These are phyloP conservation scores for Podospora tetraspora DNA, from an alignment of 495 filamentous ascomycete genomes.

Conservation along the genomic window DNA sequence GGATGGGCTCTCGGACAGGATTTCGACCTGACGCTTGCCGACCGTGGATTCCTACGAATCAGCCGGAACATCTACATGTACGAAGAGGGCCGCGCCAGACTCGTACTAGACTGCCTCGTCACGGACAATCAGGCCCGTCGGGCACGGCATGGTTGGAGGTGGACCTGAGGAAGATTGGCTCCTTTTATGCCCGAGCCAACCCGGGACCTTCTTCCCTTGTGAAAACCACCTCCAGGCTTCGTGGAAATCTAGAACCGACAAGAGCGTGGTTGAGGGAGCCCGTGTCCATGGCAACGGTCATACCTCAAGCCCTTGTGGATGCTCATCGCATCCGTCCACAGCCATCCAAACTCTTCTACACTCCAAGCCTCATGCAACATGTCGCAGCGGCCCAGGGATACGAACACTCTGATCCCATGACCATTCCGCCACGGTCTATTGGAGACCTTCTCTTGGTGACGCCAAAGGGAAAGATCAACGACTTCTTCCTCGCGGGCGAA, in stretches of 20 bases:
- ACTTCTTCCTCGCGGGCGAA: too few relatives aligned
- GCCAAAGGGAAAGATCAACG: too few relatives aligned
- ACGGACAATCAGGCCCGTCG: background rate
- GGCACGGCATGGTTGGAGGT: background rate
- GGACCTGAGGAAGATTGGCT: background rate
- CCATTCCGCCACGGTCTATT: too few relatives aligned
- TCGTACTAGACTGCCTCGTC: background rate
- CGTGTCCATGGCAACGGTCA: background rate
- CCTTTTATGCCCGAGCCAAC: background rate
- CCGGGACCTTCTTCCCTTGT: background rate
- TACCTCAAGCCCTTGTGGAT: background rate
- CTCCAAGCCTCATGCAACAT: background rate
- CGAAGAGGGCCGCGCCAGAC: background rate
- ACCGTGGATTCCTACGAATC: background rate
- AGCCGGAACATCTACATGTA: background rate
- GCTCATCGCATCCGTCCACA: background rate
- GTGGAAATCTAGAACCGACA: too few relatives aligned
- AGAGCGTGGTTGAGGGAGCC: background rate
- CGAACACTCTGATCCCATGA: too few relatives aligned
- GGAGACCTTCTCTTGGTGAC: too few relatives aligned
- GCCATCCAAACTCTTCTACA: background rate
- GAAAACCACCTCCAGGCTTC: background rate
- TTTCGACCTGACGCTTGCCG: background rate
- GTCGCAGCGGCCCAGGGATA: too few relatives aligned
- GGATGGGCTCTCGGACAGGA: background rate